A percentile compares a stretch with the other conserved stretches of the same genome.
These are phyloP conservation scores for Nakazawaea pomicola DNA, from an alignment of 805 yeast genomes.

Conservation along the genomic window DNA sequence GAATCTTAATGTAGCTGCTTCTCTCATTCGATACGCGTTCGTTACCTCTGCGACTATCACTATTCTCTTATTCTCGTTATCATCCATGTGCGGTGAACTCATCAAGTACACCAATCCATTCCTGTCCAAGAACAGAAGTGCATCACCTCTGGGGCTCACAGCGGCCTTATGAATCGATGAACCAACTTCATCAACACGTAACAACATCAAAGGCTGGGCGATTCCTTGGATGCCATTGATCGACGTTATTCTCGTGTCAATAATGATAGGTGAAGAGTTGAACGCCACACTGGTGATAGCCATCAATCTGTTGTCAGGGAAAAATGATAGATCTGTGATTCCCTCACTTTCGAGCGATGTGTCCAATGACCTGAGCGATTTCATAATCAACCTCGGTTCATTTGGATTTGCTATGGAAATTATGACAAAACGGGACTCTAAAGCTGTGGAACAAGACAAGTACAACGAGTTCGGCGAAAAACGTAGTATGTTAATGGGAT, in stretches of 20 bases:
- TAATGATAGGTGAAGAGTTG: slow-evolving; percentile 60
- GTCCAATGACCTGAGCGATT: slow-evolving; percentile 57
- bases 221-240: slow-evolving; percentile 33
- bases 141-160: slow-evolving; percentile 82
- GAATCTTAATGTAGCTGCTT: slow-evolving; percentile 75
- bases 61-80: slow-evolving; percentile 51
- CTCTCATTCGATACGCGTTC: slow-evolving; percentile 63
- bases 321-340: slow-evolving; percentile 73
- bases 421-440: slow-evolving; percentile 76
- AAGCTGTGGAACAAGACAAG: slow-evolving; percentile 67
- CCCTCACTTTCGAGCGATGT: slow-evolving; percentile 81
- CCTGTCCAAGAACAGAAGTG: slow-evolving; percentile 74
- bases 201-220: slow-evolving; percentile 55
- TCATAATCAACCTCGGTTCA: slow-evolving; percentile 65
- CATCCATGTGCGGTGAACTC: slow-evolving; percentile 53
- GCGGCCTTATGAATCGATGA: slow-evolving; percentile 68
- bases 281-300: slow-evolving; percentile 53
- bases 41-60: slow-evolving; percentile 75
- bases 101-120: slow-evolving; percentile 72
- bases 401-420: slow-evolving; percentile 60
- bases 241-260: slow-evolving; percentile 56
- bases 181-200: slow-evolving; percentile 77
- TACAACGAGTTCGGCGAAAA: slow-evolving; percentile 71
- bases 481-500: slow-evolving; percentile 70
- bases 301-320: slow-evolving; percentile 59